Conservation (phyloP, 495 filamentous ascomycete genomes). For the Staphylotrichum longicolle region DNA sequence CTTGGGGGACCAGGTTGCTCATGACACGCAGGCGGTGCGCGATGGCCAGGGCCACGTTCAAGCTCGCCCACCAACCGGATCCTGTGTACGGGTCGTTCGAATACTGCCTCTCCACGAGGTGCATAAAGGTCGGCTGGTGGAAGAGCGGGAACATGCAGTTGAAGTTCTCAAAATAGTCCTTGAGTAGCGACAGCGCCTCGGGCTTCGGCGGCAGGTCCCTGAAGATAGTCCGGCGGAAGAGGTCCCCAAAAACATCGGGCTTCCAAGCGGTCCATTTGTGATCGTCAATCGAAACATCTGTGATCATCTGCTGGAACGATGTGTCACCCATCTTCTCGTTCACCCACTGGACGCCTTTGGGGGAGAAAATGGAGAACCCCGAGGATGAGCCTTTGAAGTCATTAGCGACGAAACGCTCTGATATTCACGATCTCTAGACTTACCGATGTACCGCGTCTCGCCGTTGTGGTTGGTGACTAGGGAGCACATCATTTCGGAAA, state of each 20-base stretch:
- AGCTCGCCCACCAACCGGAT: slow-evolving; percentile 96
- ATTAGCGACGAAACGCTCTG: slow-evolving; percentile 25
- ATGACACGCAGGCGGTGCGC: slow-evolving; percentile 90
- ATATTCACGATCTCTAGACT: slow-evolving; percentile 17
- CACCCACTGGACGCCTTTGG: slow-evolving; percentile 97
- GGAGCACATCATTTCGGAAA: slow-evolving; percentile 99
- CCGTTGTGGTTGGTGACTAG: slow-evolving; percentile 96
- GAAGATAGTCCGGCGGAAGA: slow-evolving; percentile 87
- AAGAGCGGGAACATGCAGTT: slow-evolving; percentile 98
- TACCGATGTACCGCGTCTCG: slow-evolving; percentile 96
- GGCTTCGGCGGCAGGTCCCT: slow-evolving; percentile 75
- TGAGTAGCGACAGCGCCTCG: slow-evolving; percentile 77
- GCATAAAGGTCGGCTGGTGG: slow-evolving; percentile 97
- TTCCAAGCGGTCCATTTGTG: slow-evolving; percentile 97
- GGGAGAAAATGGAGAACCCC: slow-evolving; percentile 91
- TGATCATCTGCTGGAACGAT: slow-evolving; percentile 96
- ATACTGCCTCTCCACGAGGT: slow-evolving; percentile 89
- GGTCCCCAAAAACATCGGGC: slow-evolving; percentile 86
- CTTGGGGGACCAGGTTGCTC: slow-evolving; percentile 83
- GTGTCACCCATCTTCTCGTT: slow-evolving; percentile 95
- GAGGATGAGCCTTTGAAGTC: slow-evolving; percentile 81
- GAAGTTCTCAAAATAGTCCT: slow-evolving; percentile 96
- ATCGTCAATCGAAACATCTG: slow-evolving; percentile 73
- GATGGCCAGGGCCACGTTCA: slow-evolving; percentile 92
- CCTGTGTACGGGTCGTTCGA: slow-evolving; percentile 90